A percentile compares a stretch with the other conserved stretches of the same genome.
Conservation (phyloP, 2,329 filamentous ascomycete species). For the Monilinia polystroma region DNA sequence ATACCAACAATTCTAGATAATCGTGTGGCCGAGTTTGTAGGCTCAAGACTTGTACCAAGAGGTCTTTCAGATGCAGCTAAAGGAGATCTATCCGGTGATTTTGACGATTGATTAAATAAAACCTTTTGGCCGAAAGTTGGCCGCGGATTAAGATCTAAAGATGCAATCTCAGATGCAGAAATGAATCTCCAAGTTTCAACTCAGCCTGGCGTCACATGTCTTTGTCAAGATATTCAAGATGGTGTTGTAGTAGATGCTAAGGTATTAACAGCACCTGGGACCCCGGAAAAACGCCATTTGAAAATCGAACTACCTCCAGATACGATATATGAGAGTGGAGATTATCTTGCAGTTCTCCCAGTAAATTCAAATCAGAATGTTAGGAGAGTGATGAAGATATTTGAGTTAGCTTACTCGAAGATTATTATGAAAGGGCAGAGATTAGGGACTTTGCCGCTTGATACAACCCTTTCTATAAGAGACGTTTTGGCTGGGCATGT, state of each 20-base stretch:
- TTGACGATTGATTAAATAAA: constrained; percentile 66
- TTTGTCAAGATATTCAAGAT: constrained; percentile 62
- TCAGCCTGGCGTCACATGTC: constrained; percentile 32
- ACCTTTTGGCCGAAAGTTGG: constrained; percentile 46
- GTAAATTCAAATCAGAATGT: constrained; percentile 65
- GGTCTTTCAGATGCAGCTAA: constrained; percentile 5
- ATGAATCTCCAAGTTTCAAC: constrained; percentile 23
- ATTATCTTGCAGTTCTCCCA: constrained; percentile 74
- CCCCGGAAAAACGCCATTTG: constrained; percentile 18
- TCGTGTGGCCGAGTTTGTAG: not conserved
- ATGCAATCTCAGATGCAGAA: not conserved
- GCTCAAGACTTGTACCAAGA: not conserved
- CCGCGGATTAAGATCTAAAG: not conserved
- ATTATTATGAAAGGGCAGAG: not conserved
- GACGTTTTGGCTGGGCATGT: not conserved
- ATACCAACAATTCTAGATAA: constrained; percentile 62
- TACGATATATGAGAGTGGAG: constrained; percentile 67
- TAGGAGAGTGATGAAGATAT: constrained; percentile 56
- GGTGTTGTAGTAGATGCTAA: constrained; percentile 56
- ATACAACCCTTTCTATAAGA: not conserved
- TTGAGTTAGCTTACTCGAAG: constrained; percentile 54
- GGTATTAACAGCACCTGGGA: constrained; percentile 47
- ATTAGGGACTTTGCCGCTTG: not conserved
- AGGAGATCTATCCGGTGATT: constrained; percentile 64
- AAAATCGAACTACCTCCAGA: constrained; percentile 61